Evolutionary conservation across 352 stramenopile species (phyloP).

Genomic region (Pythium oligandrum): DNA sequence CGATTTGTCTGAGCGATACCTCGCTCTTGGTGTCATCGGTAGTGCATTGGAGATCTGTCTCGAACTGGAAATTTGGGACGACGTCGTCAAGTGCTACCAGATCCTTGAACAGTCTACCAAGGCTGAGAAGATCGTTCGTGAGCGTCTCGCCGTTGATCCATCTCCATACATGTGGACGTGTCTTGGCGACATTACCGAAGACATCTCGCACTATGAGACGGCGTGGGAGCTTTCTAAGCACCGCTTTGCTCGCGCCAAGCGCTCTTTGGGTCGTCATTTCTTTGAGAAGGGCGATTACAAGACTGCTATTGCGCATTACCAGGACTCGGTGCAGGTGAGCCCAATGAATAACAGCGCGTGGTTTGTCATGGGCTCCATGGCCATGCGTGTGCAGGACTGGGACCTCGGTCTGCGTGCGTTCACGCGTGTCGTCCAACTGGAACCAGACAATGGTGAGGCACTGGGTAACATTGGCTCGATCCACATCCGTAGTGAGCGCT

Average conservation of each 20-base stretch:
- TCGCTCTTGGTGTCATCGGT: slow-evolving; percentile 79
- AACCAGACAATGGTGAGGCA: slow-evolving; percentile 92
- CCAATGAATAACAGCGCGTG: slow-evolving; percentile 89
- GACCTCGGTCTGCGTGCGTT: slow-evolving; percentile 84
- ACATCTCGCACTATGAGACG: slow-evolving; percentile 88
- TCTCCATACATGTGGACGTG: slow-evolving; percentile 94
- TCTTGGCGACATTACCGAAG: slow-evolving; percentile 90
- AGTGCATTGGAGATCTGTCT: slow-evolving; percentile 93
- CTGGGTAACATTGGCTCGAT: slow-evolving; percentile 95
- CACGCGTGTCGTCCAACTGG: slow-evolving; percentile 91
- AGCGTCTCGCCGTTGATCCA: slow-evolving; percentile 74
- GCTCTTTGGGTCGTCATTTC: slow-evolving; percentile 84
- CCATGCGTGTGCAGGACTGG: slow-evolving; percentile 89
- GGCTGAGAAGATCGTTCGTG: slow-evolving; percentile 88
- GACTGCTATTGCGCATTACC: slow-evolving; percentile 74
- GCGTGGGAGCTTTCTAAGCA: slow-evolving; percentile 90
- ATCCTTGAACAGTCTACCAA: slow-evolving; percentile 87
- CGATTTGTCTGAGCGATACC: slow-evolving; percentile 92
- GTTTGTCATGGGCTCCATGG: slow-evolving; percentile 91
- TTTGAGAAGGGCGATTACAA: slow-evolving; percentile 86
- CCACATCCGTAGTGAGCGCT: slow-evolving; percentile 82
- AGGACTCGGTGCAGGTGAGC: slow-evolving; percentile 80
- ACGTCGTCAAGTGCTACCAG: slow-evolving; percentile 95
- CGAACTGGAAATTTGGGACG: slow-evolving; percentile 95
- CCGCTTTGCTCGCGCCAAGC: slow-evolving; percentile 89